Evolutionary conservation across 495 filamentous ascomycete genomes (phyloP), one percentile per base, ranked within the genome.

Genomic region (Xylaria palmicola): DNA sequence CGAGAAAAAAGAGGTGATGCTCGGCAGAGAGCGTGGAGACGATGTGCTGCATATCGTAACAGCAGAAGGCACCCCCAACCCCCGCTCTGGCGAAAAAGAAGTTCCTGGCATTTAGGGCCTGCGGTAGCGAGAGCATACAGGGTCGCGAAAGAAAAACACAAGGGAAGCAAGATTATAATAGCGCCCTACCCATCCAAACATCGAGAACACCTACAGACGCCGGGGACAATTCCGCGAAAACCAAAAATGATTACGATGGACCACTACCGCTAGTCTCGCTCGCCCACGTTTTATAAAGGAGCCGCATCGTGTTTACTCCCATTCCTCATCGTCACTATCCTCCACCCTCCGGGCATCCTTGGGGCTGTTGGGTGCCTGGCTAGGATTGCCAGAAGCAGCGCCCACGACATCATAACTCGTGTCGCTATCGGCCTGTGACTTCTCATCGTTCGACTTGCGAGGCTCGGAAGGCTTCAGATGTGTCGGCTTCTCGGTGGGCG

Each of bases 341-440:
- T 78, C 77, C 5, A 58, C 79, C 71, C 83, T 78, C 7, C 77
- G 73, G 27, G 81, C 62, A 40, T 79, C 76, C 73, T 88, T 90
- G 29, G 93, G 93, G 69, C 90, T 93, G 65, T 68, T 81, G 20
- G 79, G 76, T 27, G 90, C 86, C 52, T 87, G 87, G 71, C 90
- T 97, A 10, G 89, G 86, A 7, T 88, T 85, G 17, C 92, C 92
- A 65, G 91, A 95, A 19, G 74, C 64, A 44, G 82, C 81, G n/a
- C 83, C 81, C 40, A 97, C 90, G 34, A 97, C 80, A 72, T 97
- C 93, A 67, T 97, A 97, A 77, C 91, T 95, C 17, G 90, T 89
- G 66, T 97, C 93, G 72, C 91, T 96, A 69, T 90, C 92, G 19
- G 91, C 83, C 63, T 89, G 87, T 13, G 88, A 92, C 51, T 91